Conservation (phyloP, 345 rosid species). For the Rhodamnia argentea region DNA sequence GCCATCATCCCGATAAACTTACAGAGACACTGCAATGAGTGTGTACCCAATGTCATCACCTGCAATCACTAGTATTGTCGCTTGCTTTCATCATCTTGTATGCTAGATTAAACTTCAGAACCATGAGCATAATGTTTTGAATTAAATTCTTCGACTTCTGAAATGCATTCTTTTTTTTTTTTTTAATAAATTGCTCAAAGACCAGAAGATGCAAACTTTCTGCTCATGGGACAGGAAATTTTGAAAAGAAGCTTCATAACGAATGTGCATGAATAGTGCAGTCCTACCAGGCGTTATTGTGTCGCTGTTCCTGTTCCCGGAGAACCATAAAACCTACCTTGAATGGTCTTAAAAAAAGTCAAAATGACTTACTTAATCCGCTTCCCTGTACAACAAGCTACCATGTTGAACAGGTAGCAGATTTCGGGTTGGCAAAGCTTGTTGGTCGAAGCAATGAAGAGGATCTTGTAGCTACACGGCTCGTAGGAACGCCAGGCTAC, state of each 20-base stretch:
- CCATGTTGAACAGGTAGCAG: slow-evolving; percentile 34
- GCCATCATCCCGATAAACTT: background rate
- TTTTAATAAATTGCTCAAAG: background rate
- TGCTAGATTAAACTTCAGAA: background rate
- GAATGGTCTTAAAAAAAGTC: background rate
- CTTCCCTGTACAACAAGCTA: background rate
- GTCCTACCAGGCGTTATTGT: background rate
- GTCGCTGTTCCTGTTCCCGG: background rate
- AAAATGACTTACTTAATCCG: background rate
- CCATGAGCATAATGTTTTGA: background rate
- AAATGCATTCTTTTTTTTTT: background rate
- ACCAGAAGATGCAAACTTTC: background rate
- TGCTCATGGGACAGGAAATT: background rate
- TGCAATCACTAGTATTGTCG: background rate
- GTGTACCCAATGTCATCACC: background rate
- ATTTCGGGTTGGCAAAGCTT: slow-evolving; percentile 62
- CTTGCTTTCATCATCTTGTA: background rate
- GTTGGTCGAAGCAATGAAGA: slow-evolving; percentile 41
- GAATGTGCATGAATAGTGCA: background rate
- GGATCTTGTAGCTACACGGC: slow-evolving; percentile 40
- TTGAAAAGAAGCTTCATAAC: background rate
- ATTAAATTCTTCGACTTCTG: background rate
- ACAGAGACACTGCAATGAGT: background rate
- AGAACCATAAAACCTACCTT: background rate
- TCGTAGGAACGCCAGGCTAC: slow-evolving; percentile 69